phyloP scores from a whole-genome alignment of 164 flowering plant species.

The Liquidambar formosana region DNA sequence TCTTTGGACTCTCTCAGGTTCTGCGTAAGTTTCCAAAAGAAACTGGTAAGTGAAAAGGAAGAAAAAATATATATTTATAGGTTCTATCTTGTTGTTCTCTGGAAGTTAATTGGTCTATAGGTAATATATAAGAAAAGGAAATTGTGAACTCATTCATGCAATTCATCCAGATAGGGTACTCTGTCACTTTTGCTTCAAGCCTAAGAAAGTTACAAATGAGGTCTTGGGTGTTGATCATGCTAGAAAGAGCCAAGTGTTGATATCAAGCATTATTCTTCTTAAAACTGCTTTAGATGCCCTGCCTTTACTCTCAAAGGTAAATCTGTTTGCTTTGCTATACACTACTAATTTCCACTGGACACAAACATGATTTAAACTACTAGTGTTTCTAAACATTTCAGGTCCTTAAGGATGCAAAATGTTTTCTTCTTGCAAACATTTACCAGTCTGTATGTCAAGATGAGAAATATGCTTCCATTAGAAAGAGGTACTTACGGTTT shows the following conservation, averaged over 20 bases:
- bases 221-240: constrained; percentile 58
- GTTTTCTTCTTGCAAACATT: constrained; percentile 79
- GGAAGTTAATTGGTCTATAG: background rate
- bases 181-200: constrained; percentile 98
- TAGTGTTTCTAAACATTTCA: constrained; percentile 20
- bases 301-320: constrained; percentile 86
- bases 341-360: background rate
- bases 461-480: constrained; percentile 71
- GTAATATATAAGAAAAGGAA: background rate
- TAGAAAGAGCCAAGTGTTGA: constrained; percentile 74
- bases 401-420: constrained; percentile 93
- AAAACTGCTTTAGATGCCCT: constrained; percentile 94
- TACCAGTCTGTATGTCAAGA: constrained; percentile 85
- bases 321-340: constrained; percentile 4
- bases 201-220: constrained; percentile 74
- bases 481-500: constrained; percentile 57
- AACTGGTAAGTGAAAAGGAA: constrained; percentile 56
- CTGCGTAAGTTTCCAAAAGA: constrained; percentile 97
- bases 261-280: constrained; percentile 92
- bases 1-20: constrained; percentile 89
- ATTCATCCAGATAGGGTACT: constrained; percentile 80
- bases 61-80: background rate
- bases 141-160: constrained; percentile 8
- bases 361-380: background rate
- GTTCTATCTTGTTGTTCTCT: background rate